These are phyloP conservation scores for Candida sonorensis DNA, from an alignment of 805 yeast species.

Conservation along the genomic window DNA sequence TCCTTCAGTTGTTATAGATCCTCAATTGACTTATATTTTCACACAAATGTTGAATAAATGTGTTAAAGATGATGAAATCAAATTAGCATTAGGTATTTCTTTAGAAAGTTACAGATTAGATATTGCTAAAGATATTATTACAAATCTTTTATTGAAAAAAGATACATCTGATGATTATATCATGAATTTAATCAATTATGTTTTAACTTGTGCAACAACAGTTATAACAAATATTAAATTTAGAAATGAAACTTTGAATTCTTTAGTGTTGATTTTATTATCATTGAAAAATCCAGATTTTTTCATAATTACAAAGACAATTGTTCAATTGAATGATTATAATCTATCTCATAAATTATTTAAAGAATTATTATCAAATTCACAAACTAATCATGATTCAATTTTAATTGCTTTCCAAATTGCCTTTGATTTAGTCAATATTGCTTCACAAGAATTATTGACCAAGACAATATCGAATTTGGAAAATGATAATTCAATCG, in stretches of 20 bases:
- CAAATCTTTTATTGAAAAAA: slow-evolving; percentile 28
- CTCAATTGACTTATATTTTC: slow-evolving; percentile 61
- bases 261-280: slow-evolving; percentile 56
- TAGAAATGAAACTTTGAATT: slow-evolving; percentile 55
- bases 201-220: slow-evolving; percentile 64
- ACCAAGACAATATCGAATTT: slow-evolving; percentile 44
- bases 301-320: slow-evolving; percentile 75
- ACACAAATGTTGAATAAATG: slow-evolving; percentile 85
- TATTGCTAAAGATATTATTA: slow-evolving; percentile 56
- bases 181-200: slow-evolving; percentile 58
- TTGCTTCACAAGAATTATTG: slow-evolving; percentile 86
- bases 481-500: slow-evolving; percentile 22
- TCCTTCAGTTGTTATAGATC: slow-evolving; percentile 37
- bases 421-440: slow-evolving; percentile 87
- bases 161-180: slow-evolving; percentile 45
- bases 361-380: slow-evolving; percentile 48
- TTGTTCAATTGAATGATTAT: slow-evolving; percentile 80
- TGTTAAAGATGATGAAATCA: slow-evolving; percentile 59
- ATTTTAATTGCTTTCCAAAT: slow-evolving; percentile 76
- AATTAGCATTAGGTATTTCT: slow-evolving; percentile 84
- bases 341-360: slow-evolving; percentile 64
- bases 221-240: slow-evolving; percentile 60
- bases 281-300: slow-evolving; percentile 64
- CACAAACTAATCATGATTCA: slow-evolving; percentile 25
- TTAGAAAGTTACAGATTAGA: slow-evolving; percentile 85